Evolutionary conservation across 176 grass and related monocot genomes (phyloP).

Genomic region (Alloteropsis semialata): DNA sequence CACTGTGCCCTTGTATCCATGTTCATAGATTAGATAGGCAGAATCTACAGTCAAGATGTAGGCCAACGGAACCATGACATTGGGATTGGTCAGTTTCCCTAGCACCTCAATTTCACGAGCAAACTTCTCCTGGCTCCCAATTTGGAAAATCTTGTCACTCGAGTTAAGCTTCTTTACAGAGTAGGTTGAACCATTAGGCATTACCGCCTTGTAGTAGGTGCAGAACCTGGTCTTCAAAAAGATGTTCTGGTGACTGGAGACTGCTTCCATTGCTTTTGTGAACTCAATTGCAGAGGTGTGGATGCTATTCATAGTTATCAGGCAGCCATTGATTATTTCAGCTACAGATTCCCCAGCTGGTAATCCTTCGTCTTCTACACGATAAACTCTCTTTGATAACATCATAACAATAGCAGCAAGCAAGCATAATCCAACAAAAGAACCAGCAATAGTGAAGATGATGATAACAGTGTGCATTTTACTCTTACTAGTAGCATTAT

Average conservation of each 20-base stretch:
- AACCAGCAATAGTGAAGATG: conserved; percentile 29
- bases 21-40: conserved; percentile 77
- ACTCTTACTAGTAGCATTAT: neutral
- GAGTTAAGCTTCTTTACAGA: conserved; percentile 66
- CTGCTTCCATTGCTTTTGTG: conserved; percentile 41
- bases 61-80: conserved; percentile 85
- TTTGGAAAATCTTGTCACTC: conserved; percentile 77
- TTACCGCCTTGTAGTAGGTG: conserved; percentile 72
- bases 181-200: conserved; percentile 76
- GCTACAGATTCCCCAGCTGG: conserved; percentile 1
- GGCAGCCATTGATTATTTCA: conserved; percentile 33
- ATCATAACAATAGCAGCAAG: conserved; percentile 13
- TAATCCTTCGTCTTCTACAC: conserved; percentile 55
- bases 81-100: conserved; percentile 69
- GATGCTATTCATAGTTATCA: conserved; percentile 63
- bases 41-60: conserved; percentile 64
- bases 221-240: conserved; percentile 79
- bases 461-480: neutral
- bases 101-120: conserved; percentile 59
- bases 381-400: conserved; percentile 53
- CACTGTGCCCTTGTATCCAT: conserved; percentile 56
- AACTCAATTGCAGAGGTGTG: conserved; percentile 65
- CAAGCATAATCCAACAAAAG: conserved; percentile 44
- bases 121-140: conserved; percentile 57
- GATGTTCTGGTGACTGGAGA: conserved; percentile 43